A percentile compares a stretch with the other conserved stretches of the same genome.
Conservation (phyloP, 306 rosid species). For the Acmispon strigosus region DNA sequence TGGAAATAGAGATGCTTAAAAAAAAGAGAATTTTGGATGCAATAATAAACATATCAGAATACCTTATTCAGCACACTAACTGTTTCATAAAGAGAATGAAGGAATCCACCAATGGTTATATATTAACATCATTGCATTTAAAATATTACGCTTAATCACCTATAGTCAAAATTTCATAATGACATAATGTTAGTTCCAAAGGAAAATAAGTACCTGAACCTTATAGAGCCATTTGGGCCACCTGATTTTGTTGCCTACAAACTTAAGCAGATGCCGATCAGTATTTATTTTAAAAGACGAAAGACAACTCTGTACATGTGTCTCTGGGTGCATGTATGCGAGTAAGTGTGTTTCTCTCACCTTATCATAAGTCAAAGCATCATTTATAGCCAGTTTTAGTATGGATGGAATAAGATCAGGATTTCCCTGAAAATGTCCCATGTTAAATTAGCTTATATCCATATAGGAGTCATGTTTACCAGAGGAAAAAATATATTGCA, state of each 20-base stretch:
- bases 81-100: background rate
- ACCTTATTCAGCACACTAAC: background rate
- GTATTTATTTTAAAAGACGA: constrained; percentile 13
- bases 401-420: constrained; percentile 64
- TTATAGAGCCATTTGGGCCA: constrained; percentile 90
- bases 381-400: constrained; percentile 74
- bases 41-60: background rate
- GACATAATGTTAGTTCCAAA: constrained; percentile 2
- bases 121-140: constrained; percentile 1
- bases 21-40: background rate
- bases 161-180: background rate
- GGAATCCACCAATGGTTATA: background rate
- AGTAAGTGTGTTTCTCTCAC: constrained; percentile 31
- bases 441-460: background rate
- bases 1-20: background rate
- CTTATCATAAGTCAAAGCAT: constrained; percentile 85
- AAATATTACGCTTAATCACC: background rate
- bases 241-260: constrained; percentile 95
- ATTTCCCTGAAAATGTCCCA: constrained; percentile 52
- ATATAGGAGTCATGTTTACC: background rate
- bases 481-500: background rate
- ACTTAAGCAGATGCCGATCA: constrained; percentile 36
- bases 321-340: background rate
- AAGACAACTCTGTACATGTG: background rate
- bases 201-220: constrained; percentile 66